These are phyloP conservation scores for Stagonosporopsis cucurbitacearum DNA, from an alignment of 2,329 filamentous ascomycete genomes.

Conservation along the genomic window DNA sequence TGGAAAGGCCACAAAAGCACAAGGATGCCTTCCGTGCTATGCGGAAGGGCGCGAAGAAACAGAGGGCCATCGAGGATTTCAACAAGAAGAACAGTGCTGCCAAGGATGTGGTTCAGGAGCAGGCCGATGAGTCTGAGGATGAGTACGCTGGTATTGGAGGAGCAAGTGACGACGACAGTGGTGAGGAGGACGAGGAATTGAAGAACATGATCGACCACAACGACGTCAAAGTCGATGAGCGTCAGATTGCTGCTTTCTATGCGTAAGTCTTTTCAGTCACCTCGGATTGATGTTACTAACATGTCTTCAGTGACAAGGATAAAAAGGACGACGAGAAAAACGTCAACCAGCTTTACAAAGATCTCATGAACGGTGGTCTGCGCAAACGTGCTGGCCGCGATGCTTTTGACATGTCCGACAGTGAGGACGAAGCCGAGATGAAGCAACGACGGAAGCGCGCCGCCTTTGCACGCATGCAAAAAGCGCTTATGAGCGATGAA, in stretches of 20 bases:
- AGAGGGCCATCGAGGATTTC: conserved; percentile 61
- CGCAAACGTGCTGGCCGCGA: conserved; percentile 75
- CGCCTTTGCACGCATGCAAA: conserved; percentile 91
- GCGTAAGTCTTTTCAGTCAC: conserved; percentile 68
- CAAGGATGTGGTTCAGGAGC: conserved; percentile 83
- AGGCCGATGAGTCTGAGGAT: conserved; percentile 96
- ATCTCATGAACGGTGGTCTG: conserved; percentile 87
- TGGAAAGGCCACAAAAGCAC: conserved; percentile 46
- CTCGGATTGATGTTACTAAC: conserved; percentile 28
- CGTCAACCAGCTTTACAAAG: conserved; percentile 89
- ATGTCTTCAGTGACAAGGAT: conserved; percentile 72
- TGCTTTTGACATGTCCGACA: conserved; percentile 79
- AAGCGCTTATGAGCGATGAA: conserved; percentile 85
- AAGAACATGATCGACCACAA: conserved; percentile 88
- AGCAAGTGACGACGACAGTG: conserved; percentile 83
- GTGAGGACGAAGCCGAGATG: conserved; percentile 83
- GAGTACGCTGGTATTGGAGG: conserved; percentile 96
- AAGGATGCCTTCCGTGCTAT: conserved; percentile 72
- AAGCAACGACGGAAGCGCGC: conserved; percentile 80
- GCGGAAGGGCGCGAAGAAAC: conserved; percentile 68
- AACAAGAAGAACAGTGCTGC: conserved; percentile 88
- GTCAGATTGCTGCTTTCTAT: conserved; percentile 82
- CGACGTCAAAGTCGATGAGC: conserved; percentile 77
- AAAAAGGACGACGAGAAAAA: conserved; percentile 83
- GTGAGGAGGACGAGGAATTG: conserved; percentile 75